Conservation (phyloP, 306 rosid species). For the Bauhinia variegata region DNA sequence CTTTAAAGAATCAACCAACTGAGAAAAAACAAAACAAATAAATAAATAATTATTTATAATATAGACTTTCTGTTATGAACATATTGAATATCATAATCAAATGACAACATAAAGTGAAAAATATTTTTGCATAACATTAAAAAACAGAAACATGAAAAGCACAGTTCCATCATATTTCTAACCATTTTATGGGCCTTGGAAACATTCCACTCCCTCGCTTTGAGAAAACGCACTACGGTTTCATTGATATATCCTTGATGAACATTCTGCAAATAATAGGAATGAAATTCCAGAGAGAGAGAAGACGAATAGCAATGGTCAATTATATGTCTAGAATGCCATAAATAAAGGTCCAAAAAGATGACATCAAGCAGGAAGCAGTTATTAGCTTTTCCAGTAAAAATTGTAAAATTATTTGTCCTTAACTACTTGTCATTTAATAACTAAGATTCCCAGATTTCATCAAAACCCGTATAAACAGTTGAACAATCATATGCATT, state of each 20-base stretch:
- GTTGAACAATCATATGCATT: too few species aligned
- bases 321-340: neutral
- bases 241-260: constrained; percentile 77
- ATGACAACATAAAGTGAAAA: neutral
- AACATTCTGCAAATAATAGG: constrained; percentile 65
- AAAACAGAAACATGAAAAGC: constrained; percentile 36
- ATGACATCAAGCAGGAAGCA: neutral
- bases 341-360: constrained; percentile 9
- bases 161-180: constrained; percentile 21
- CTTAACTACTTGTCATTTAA: too few species aligned
- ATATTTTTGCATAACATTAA: constrained; percentile 25
- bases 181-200: constrained; percentile 91
- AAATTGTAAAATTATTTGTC: too few species aligned
- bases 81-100: constrained; percentile 27
- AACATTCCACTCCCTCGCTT: constrained; percentile 87
- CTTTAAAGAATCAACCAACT: constrained; percentile 80
- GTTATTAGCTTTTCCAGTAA: too few species aligned
- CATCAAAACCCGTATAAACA: too few species aligned
- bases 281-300: constrained; percentile 18
- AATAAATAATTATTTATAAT: too few species aligned
- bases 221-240: constrained; percentile 79
- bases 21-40: too few species aligned
- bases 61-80: constrained; percentile 23
- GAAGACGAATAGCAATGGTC: neutral
- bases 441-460: too few species aligned